Conservation (phyloP, 2,329 filamentous ascomycete species). For the Knoxdaviesia capensis region DNA sequence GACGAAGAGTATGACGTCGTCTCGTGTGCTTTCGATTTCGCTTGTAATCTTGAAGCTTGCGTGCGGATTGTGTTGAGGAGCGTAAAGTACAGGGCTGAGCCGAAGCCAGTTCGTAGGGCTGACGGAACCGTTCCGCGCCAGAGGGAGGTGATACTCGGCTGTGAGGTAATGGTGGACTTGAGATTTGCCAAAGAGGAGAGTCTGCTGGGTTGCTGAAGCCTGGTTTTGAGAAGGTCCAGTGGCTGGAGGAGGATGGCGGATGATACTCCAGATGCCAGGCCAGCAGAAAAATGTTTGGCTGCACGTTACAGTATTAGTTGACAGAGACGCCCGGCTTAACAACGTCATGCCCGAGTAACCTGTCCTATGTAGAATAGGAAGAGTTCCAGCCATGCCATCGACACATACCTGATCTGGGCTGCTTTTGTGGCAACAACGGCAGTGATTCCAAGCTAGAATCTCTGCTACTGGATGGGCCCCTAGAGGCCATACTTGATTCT, state of each 20-base stretch:
- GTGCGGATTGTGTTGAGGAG: constrained; percentile 61
- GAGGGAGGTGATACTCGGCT: constrained; percentile 40
- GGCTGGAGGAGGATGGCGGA: constrained; percentile 86
- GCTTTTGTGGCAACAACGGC: too few relatives aligned
- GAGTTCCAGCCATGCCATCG: too few relatives aligned
- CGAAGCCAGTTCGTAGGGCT: constrained; percentile 80
- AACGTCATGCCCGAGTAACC: too few relatives aligned
- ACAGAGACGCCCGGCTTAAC: background rate
- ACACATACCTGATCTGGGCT: too few relatives aligned
- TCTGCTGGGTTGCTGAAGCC: constrained; percentile 70
- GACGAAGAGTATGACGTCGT: constrained; percentile 35
- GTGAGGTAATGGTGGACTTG: constrained; percentile 36
- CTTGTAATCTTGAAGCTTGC: constrained; percentile 2
- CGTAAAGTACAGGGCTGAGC: constrained; percentile 86
- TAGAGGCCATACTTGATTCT: too few relatives aligned
- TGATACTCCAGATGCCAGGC: constrained; percentile 68
- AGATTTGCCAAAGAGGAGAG: constrained; percentile 50
- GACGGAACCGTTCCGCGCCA: constrained; percentile 90
- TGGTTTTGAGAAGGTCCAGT: constrained; percentile 88
- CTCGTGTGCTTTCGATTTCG: background rate
- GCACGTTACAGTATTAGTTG: constrained; percentile 1
- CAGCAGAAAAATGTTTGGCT: constrained; percentile 78
- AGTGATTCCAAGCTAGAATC: too few relatives aligned
- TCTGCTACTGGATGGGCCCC: too few relatives aligned
- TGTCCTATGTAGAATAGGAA: too few relatives aligned